Conservation (phyloP, 1,284 basidiomycete species). For the Cryptococcus hybrid region DNA sequence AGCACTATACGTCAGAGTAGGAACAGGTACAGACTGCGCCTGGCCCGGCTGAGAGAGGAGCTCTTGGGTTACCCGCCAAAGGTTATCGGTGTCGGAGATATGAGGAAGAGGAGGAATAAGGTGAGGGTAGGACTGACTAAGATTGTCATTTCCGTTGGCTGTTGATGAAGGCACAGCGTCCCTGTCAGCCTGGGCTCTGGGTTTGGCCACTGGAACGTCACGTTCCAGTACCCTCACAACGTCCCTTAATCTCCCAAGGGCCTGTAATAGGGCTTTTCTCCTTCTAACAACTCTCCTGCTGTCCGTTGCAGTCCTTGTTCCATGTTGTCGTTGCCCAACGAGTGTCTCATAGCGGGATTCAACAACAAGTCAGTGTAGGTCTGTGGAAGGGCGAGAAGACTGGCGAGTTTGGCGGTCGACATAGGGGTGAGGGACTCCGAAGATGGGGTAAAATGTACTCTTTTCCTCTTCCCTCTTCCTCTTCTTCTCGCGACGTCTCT, state of each 20-base stretch:
- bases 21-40: slow-evolving; percentile 15
- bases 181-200: slow-evolving; percentile 1
- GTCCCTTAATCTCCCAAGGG: slow-evolving; percentile 43
- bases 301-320: slow-evolving; percentile 48
- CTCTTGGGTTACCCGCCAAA: slow-evolving; percentile 46
- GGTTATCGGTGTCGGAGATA: slow-evolving; percentile 44
- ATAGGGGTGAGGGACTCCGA: slow-evolving; percentile 42
- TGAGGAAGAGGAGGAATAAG: slow-evolving; percentile 36
- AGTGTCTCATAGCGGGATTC: slow-evolving; percentile 46
- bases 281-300: slow-evolving; percentile 48
- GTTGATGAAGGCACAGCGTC: slow-evolving; percentile 1
- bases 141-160: slow-evolving; percentile 2
- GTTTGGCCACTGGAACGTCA: slow-evolving; percentile 26
- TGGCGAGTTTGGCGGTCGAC: slow-evolving; percentile 39
- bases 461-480: slow-evolving; percentile 27
- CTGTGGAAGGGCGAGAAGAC: slow-evolving; percentile 41
- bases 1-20: slow-evolving; percentile 25
- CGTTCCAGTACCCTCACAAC: slow-evolving; percentile 35
- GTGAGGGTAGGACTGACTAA: slow-evolving; percentile 3
- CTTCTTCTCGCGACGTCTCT: slow-evolving; percentile 22
- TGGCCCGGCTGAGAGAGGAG: slow-evolving; percentile 18
- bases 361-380: slow-evolving; percentile 48
- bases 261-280: slow-evolving; percentile 49
- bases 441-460: slow-evolving; percentile 43
- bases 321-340: slow-evolving; percentile 47